Percentiles rank a stretch among this genome's conserved stretches.
phyloP scores from a whole-genome alignment of 1,284 basidiomycete species.

The Moesziomyces sp. region DNA sequence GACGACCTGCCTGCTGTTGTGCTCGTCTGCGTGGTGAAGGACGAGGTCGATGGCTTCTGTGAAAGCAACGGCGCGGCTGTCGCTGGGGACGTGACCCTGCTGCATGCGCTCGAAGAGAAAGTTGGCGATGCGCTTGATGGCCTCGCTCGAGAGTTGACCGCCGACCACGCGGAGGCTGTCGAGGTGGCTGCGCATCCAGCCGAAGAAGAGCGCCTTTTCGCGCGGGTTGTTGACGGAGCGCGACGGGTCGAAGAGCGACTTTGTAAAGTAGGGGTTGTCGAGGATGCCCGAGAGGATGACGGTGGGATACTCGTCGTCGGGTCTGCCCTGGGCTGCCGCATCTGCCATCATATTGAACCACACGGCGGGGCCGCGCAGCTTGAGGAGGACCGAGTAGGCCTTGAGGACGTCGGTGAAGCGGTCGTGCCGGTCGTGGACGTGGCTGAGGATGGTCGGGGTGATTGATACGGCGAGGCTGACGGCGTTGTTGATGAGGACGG shows the following conservation, averaged over 20 bases:
- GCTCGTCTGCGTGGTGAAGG: slow-evolving; percentile 38
- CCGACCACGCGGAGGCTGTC: slow-evolving; percentile 34
- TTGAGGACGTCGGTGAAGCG: slow-evolving; percentile 45
- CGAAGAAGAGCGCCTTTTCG: slow-evolving; percentile 40
- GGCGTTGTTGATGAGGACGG: slow-evolving; percentile 35
- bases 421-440: slow-evolving; percentile 40
- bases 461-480: slow-evolving; percentile 24
- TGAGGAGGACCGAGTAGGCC: slow-evolving; percentile 38
- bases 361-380: slow-evolving; percentile 30
- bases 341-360: slow-evolving; percentile 22
- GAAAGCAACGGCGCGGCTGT: slow-evolving; percentile 38
- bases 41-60: slow-evolving; percentile 40
- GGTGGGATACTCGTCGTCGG: slow-evolving; percentile 43
- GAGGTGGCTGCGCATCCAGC: slow-evolving; percentile 47
- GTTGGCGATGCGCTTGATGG: slow-evolving; percentile 58
- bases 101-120: slow-evolving; percentile 62
- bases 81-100: slow-evolving; percentile 44
- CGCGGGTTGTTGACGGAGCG: slow-evolving; percentile 30
- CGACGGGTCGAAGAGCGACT: slow-evolving; percentile 29
- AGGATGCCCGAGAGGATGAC: slow-evolving; percentile 56
- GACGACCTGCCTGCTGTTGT: slow-evolving; percentile 45
- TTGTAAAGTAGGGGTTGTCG: slow-evolving; percentile 50
- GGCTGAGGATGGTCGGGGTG: slow-evolving; percentile 33
- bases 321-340: background rate
- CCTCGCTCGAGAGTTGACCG: slow-evolving; percentile 46